Conservation (phyloP, 2,329 filamentous ascomycete species). For the Aspergillus thermomutatus region DNA sequence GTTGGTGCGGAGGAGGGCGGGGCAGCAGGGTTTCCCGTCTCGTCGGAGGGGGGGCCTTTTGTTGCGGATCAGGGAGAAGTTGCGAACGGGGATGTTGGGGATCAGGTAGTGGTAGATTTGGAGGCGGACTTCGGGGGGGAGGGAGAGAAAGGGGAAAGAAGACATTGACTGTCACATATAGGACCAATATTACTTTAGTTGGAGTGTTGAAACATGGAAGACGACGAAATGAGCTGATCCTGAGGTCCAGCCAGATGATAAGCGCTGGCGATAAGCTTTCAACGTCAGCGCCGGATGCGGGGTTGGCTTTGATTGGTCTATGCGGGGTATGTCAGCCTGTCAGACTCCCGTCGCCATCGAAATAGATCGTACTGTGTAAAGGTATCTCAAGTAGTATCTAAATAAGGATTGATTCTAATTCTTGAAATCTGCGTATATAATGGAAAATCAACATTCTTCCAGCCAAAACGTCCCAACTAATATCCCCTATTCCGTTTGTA, state of each 20-base stretch:
- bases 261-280: too few species aligned
- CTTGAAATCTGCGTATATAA: too few species aligned
- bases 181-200: neutral
- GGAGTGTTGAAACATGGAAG: neutral
- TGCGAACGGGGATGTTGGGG: neutral
- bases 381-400: neutral
- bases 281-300: too few species aligned
- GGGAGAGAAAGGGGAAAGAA: neutral
- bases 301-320: neutral
- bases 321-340: neutral
- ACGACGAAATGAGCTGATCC: neutral
- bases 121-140: neutral
- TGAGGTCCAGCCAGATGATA: neutral
- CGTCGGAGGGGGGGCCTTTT: neutral
- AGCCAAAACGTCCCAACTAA: slow-evolving; percentile 27
- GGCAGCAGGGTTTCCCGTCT: slow-evolving; percentile 3
- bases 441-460: neutral
- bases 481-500: slow-evolving; percentile 62
- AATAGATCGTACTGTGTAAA: too few species aligned
- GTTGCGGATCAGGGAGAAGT: neutral
- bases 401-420: neutral
- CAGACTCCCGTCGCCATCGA: too few species aligned
- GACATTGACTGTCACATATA: neutral
- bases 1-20: slow-evolving; percentile 8
- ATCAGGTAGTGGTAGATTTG: neutral